Conservation (phyloP, 2,329 filamentous ascomycete species). For the Venturia effusa region DNA sequence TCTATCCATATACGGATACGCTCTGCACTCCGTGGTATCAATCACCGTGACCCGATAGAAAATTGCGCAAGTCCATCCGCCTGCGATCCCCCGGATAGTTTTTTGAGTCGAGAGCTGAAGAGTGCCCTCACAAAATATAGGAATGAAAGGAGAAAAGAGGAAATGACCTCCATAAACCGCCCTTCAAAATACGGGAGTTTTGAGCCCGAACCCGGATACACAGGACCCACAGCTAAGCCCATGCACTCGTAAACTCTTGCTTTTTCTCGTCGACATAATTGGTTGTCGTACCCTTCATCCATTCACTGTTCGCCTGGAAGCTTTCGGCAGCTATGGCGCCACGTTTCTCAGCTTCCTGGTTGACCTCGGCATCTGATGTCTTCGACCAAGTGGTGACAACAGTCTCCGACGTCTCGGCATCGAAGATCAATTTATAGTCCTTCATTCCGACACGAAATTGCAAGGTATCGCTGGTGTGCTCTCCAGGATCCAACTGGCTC, state of each 20-base stretch:
- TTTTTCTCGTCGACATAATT: conserved; percentile 37
- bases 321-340: conserved; percentile 30
- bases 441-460: conserved; percentile 33
- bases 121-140: neutral
- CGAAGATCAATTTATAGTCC: conserved; percentile 33
- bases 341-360: conserved; percentile 23
- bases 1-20: neutral
- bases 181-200: neutral
- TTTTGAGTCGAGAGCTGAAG: neutral
- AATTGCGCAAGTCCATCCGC: neutral
- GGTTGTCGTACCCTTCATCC: conserved; percentile 35
- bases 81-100: neutral
- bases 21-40: conserved; percentile 1
- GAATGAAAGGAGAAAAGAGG: neutral
- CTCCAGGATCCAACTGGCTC: conserved; percentile 19
- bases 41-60: neutral
- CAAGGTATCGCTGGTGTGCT: conserved; percentile 29
- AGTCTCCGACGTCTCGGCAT: conserved; percentile 30
- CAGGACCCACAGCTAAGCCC: neutral
- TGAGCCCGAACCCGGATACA: neutral
- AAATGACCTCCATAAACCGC: neutral
- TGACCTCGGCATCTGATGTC: conserved; percentile 20
- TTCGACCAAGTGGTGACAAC: conserved; percentile 27
- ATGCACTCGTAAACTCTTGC: conserved; percentile 14
- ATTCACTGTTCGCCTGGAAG: conserved; percentile 33